Percentiles rank a stretch among this genome's conserved stretches.
Evolutionary conservation across 805 yeast genomes (phyloP).

Genomic region (Nakazawaea siamensis): DNA sequence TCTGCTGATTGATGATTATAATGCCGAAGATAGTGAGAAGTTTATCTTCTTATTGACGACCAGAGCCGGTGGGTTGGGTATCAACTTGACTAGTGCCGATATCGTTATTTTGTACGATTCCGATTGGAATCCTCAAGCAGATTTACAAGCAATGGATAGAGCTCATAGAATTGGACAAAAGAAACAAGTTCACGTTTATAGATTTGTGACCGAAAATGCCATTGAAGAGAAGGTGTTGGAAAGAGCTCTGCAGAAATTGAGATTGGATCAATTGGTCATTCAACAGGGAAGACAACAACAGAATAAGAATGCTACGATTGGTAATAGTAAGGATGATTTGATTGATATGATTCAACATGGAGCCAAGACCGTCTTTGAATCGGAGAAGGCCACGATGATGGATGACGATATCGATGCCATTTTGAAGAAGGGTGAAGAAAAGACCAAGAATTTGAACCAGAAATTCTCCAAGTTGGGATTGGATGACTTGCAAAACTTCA

Average conservation of each 20-base stretch:
- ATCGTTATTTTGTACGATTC: conserved; percentile 83
- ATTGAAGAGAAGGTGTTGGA: conserved; percentile 95
- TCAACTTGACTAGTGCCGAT: conserved; percentile 87
- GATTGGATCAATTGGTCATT: conserved; percentile 90
- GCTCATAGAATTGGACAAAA: conserved; percentile 97
- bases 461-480: conserved; percentile 82
- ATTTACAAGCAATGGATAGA: conserved; percentile 95
- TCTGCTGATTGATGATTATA: conserved; percentile 87
- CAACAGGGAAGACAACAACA: conserved; percentile 74
- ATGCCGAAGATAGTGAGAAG: conserved; percentile 71
- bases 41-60: conserved; percentile 84
- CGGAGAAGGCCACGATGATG: conserved; percentile 19
- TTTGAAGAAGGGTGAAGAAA: conserved; percentile 70
- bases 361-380: conserved; percentile 78
- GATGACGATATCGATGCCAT: conserved; percentile 80
- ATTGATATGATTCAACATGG: conserved; percentile 96
- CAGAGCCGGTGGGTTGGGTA: conserved; percentile 96
- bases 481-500: conserved; percentile 88
- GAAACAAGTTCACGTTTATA: conserved; percentile 85
- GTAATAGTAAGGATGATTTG: conserved; percentile 73
- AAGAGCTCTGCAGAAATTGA: conserved; percentile 88
- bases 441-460: conserved; percentile 70
- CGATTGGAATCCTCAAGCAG: conserved; percentile 98
- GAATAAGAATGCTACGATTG: conserved; percentile 29
- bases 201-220: conserved; percentile 93